phyloP scores from a whole-genome alignment of 2,329 filamentous ascomycete genomes.

The Clonostachys rosea region DNA sequence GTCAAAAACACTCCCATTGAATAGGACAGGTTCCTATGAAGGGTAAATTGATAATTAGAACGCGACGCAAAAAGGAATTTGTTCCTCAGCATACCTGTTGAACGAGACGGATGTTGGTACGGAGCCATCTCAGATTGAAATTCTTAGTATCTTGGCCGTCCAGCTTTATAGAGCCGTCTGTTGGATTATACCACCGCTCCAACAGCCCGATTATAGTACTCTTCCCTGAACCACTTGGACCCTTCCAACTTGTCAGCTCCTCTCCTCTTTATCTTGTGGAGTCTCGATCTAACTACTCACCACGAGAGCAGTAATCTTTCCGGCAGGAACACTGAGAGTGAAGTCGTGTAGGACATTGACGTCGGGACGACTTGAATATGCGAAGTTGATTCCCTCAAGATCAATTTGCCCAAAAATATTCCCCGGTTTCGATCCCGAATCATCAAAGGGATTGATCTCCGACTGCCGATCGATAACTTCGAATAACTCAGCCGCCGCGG shows the following conservation, averaged over 20 bases:
- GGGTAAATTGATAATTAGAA: too few relatives aligned
- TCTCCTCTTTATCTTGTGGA: too few relatives aligned
- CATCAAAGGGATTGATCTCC: slow-evolving; percentile 42
- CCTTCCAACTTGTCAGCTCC: neutral
- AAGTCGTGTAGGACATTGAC: slow-evolving; percentile 52
- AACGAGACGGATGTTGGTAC: slow-evolving; percentile 36
- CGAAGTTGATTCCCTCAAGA: neutral
- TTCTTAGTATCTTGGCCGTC: slow-evolving; percentile 24
- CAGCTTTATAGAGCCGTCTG: neutral
- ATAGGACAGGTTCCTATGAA: slow-evolving; percentile 32
- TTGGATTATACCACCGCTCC: neutral
- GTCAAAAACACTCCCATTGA: slow-evolving; percentile 41
- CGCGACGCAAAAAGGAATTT: too few relatives aligned
- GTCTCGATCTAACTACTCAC: slow-evolving; percentile 24
- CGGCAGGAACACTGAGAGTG: slow-evolving; percentile 45
- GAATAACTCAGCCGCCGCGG: neutral
- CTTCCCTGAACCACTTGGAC: neutral
- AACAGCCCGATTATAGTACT: neutral
- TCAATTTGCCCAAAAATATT: neutral
- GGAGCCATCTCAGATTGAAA: slow-evolving; percentile 31
- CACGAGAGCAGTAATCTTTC: slow-evolving; percentile 62
- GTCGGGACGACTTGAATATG: slow-evolving; percentile 30
- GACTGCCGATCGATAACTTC: neutral
- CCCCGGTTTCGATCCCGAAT: slow-evolving; percentile 38
- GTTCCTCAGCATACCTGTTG: slow-evolving; percentile 9